A percentile compares a stretch with the other conserved stretches of the same genome.
phyloP scores from a whole-genome alignment of 1,284 basidiomycete genomes.

The Moniliella sp. region DNA sequence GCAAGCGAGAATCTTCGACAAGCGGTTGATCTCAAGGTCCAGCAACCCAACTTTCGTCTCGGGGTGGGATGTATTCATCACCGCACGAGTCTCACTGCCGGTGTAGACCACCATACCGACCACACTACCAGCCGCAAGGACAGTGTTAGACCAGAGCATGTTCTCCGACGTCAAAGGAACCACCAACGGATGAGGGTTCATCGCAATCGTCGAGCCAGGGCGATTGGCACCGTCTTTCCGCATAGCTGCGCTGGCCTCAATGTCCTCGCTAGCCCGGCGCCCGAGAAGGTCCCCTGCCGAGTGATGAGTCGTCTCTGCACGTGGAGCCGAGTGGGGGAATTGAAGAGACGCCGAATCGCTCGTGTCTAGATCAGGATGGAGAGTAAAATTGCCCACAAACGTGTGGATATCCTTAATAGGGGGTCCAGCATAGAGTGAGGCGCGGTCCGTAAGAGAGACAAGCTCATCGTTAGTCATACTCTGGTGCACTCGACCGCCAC shows the following conservation, averaged over 20 bases:
- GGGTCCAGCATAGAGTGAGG: conserved; percentile 48
- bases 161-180: conserved; percentile 55
- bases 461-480: conserved; percentile 48
- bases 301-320: too few species aligned
- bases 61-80: conserved; percentile 97
- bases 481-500: conserved; percentile 68
- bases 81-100: conserved; percentile 76
- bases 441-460: conserved; percentile 38
- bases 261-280: not conserved
- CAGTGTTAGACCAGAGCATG: conserved; percentile 88
- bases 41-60: conserved; percentile 79
- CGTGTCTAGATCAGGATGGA: conserved; percentile 44
- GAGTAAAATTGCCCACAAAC: conserved; percentile 74
- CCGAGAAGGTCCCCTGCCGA: too few species aligned
- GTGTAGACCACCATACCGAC: conserved; percentile 85
- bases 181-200: conserved; percentile 20
- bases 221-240: conserved; percentile 1
- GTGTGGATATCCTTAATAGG: conserved; percentile 92
- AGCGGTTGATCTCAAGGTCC: conserved; percentile 78
- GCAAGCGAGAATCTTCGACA: conserved; percentile 87
- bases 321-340: too few species aligned
- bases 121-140: conserved; percentile 77
- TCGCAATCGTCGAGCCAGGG: conserved; percentile 37
- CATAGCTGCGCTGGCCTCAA: too few species aligned
- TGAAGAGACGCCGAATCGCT: too few species aligned